Evolutionary conservation across 805 yeast species (phyloP), one percentile per base, ranked within the genome.

Genomic region (Ogataea trehaloabstinens): DNA sequence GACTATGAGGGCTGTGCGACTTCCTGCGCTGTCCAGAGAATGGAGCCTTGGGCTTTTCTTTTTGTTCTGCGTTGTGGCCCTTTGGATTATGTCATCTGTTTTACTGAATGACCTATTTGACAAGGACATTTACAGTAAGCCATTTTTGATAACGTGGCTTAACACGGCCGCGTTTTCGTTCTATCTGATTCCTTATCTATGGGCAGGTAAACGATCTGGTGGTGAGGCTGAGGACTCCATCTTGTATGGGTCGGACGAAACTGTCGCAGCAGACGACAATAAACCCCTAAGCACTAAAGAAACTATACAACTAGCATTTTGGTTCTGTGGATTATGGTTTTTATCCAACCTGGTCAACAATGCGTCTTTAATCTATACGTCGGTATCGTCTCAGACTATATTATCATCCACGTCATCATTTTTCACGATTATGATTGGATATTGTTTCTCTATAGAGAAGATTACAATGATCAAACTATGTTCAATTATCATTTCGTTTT

Each of bases 301-400:
- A 44, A 93, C 98, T 0, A 73, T 87, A 10, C 65, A 65, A 40
- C 63, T 93, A 31, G 81, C 96, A 45, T 71, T 82, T 11, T 86
- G 88, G 64, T 93, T 93, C 60, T 83, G 95, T 46, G 63, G 85
- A 3, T 67, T 93, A 30, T 93, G 99, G 99, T 93, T 87, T 57
- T 44, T 80, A 13, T 95, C 98, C 3, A 93, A 93, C 60, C 71
- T 90, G 47, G 82, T 86, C 40, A 88, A 93, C 22, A 93, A 93
- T 62, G 87, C 95, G 0, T 81, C 95, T 16, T 68, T 93, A 37
- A 74, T 84, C 18, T 93, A 83, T 61, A 93, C 99, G 0, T 81
- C 90, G 10, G 99, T 93, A 16, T 95, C 95, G 2, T 83, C 93
- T 11, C 97, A 95, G 54, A 93, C 98, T 3, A 91, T 93, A 18